Evolutionary conservation across 805 yeast genomes (phyloP).

Genomic region (Saccharomycopsis guyanensis): DNA sequence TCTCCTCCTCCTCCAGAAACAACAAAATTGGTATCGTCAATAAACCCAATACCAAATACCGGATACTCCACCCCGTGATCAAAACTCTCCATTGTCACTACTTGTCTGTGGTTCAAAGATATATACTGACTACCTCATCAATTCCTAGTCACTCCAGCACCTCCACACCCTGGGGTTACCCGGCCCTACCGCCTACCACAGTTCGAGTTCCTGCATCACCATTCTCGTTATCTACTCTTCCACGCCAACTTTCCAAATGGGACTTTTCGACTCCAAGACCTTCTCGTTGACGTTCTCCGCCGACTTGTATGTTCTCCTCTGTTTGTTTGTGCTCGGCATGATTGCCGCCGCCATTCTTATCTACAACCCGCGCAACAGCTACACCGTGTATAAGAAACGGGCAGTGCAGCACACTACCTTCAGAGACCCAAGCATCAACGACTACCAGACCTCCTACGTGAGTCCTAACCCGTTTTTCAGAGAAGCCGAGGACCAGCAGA

Average conservation of each 20-base stretch:
- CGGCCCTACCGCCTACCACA: too few species aligned
- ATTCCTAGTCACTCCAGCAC: too few species aligned
- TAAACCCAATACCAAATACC: conserved; percentile 67
- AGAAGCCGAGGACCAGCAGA: neutral
- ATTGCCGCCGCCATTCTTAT: conserved; percentile 12
- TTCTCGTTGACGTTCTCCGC: conserved; percentile 18
- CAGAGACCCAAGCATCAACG: neutral
- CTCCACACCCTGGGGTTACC: too few species aligned
- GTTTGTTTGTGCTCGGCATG: conserved; percentile 10
- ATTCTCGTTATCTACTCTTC: too few species aligned
- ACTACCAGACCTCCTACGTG: neutral
- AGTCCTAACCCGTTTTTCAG: neutral
- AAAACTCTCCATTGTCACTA: too few species aligned
- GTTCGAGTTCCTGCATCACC: too few species aligned
- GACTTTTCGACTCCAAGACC: conserved; percentile 26
- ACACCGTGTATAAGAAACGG: neutral
- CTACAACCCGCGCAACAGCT: conserved; percentile 3
- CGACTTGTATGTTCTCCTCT: conserved; percentile 14
- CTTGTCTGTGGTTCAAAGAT: too few species aligned
- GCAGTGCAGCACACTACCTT: neutral
- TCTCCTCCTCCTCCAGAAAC: conserved; percentile 97
- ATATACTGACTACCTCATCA: too few species aligned
- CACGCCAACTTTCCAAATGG: too few species aligned
- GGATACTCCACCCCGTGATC: conserved; percentile 69
- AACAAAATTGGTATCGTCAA: conserved; percentile 49